Evolutionary conservation across 768 basidiomycete species (phyloP).

Genomic region (Lyophyllum shimeji): DNA sequence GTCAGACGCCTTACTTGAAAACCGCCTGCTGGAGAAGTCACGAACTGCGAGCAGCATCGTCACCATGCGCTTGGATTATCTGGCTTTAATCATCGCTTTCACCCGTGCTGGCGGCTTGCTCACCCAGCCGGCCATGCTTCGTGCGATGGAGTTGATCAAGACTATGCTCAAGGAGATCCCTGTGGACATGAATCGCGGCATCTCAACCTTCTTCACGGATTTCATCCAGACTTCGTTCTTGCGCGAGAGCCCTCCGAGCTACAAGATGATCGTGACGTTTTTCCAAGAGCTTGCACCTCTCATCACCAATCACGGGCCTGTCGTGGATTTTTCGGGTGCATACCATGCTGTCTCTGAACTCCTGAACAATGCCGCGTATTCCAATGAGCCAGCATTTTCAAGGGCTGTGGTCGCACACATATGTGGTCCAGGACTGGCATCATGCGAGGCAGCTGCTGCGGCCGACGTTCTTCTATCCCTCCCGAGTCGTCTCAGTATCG

Average conservation of each 20-base stretch:
- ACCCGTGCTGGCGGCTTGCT: conserved; percentile 51
- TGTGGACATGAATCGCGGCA: conserved; percentile 31
- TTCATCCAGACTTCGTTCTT: conserved; percentile 51
- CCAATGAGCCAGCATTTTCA: conserved; percentile 52
- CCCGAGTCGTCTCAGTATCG: conserved; percentile 38
- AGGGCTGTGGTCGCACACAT: conserved; percentile 44
- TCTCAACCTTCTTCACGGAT: conserved; percentile 54
- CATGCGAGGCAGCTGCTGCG: conserved; percentile 44
- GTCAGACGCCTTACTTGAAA: conserved; percentile 29
- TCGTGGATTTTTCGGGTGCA: conserved; percentile 58
- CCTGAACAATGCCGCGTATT: conserved; percentile 42
- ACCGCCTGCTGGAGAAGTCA: conserved; percentile 38
- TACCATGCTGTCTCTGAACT: conserved; percentile 52
- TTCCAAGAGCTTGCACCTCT: conserved; percentile 58
- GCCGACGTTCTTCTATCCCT: conserved; percentile 39
- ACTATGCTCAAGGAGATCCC: conserved; percentile 54
- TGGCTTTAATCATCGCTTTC: conserved; percentile 52
- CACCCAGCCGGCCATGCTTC: conserved; percentile 36
- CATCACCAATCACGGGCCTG: conserved; percentile 45
- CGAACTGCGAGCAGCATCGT: conserved; percentile 52
- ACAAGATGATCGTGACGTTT: conserved; percentile 52
- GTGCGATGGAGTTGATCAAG: conserved; percentile 56
- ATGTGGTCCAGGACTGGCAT: conserved; percentile 44
- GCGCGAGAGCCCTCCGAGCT: conserved; percentile 38
- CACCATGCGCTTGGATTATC: conserved; percentile 65